Evolutionary conservation across 306 rosid species (phyloP).

Genomic region (Glycine latifolia): DNA sequence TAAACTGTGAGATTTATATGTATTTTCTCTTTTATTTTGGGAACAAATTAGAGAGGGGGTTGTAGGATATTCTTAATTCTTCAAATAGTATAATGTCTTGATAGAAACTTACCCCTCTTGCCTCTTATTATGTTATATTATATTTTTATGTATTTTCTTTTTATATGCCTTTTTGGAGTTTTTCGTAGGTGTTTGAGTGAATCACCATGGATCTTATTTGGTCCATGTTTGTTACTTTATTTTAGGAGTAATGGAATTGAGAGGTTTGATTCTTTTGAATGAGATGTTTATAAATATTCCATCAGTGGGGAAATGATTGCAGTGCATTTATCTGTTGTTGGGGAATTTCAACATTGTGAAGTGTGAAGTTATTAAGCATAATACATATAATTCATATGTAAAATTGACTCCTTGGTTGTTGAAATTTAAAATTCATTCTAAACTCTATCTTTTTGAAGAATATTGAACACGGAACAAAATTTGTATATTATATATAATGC

Average conservation of each 20-base stretch:
- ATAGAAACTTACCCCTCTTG: too few relatives aligned
- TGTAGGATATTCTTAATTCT: too few relatives aligned
- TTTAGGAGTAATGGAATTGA: not conserved
- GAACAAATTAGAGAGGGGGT: too few relatives aligned
- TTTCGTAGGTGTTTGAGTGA: too few relatives aligned
- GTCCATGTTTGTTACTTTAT: too few relatives aligned
- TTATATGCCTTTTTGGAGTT: too few relatives aligned
- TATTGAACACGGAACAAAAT: constrained; percentile 5
- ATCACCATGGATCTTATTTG: too few relatives aligned
- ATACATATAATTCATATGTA: constrained; percentile 8
- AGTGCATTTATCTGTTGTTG: not conserved
- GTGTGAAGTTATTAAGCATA: constrained; percentile 8
- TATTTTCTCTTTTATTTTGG: too few relatives aligned
- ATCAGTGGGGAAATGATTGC: not conserved
- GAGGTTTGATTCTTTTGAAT: not conserved
- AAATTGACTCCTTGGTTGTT: constrained; percentile 34
- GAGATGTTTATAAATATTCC: not conserved
- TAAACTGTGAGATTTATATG: too few relatives aligned
- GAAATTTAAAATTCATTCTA: constrained; percentile 17
- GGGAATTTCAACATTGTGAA: constrained; percentile 16
- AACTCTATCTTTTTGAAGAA: constrained; percentile 34
- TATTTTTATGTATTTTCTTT: too few relatives aligned
- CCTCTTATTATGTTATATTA: too few relatives aligned
- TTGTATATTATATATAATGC: not conserved
- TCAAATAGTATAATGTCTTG: too few relatives aligned